Conservation (phyloP, 2,329 filamentous ascomycete species). For the Neopestalotiopsis rosae region DNA sequence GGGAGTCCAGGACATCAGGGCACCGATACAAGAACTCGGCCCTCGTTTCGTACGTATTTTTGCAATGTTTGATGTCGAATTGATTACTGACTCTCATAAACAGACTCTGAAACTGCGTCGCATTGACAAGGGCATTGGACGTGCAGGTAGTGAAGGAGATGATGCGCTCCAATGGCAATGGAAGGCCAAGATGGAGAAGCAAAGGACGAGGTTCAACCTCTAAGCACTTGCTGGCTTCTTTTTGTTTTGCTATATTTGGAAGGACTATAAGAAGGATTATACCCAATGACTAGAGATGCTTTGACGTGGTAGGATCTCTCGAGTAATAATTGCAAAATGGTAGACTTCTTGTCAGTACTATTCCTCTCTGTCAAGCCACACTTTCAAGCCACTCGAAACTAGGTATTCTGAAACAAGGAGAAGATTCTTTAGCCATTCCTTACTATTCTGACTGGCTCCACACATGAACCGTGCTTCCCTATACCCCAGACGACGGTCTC, state of each 20-base stretch:
- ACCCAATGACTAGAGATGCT: slow-evolving; percentile 16
- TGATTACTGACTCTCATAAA: not conserved
- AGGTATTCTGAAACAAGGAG: not conserved
- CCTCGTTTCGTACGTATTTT: slow-evolving; percentile 53
- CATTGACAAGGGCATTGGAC: slow-evolving; percentile 85
- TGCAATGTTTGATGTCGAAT: not conserved
- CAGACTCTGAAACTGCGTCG: slow-evolving; percentile 83
- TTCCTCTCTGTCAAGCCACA: not conserved
- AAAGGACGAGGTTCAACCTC: slow-evolving; percentile 90
- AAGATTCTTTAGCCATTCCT: not conserved
- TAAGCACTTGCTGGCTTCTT: slow-evolving; percentile 45
- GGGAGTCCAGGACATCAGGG: slow-evolving; percentile 84
- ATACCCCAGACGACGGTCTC: slow-evolving; percentile 1
- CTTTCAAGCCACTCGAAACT: not conserved
- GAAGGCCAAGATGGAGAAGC: slow-evolving; percentile 95
- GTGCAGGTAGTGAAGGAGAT: slow-evolving; percentile 70
- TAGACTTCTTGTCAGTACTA: not conserved
- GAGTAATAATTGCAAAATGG: not conserved
- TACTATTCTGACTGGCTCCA: not conserved
- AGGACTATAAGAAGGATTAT: not conserved
- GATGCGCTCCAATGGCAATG: slow-evolving; percentile 92
- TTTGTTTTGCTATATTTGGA: not conserved
- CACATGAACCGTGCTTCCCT: not conserved
- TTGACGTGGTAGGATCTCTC: not conserved
- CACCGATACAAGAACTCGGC: slow-evolving; percentile 89